Conservation (phyloP, 352 stramenopile species). For the Phytophthora sp. region DNA sequence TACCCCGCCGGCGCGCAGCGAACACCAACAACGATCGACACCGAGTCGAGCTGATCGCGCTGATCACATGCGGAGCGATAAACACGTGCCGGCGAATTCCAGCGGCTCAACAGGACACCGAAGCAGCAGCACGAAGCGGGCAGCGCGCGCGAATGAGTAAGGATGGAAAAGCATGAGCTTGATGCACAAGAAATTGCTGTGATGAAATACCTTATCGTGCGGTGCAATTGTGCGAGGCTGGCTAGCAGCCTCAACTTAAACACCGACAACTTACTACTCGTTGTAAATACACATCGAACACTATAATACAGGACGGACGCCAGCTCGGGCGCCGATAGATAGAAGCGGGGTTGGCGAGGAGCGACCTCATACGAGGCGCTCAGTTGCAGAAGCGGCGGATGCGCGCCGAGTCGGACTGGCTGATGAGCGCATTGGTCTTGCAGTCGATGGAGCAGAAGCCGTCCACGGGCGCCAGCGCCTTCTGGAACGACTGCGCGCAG, state of each 20-base stretch:
- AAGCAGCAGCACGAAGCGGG: background rate
- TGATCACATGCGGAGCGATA: conserved; percentile 5
- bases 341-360: conserved; percentile 13
- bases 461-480: conserved; percentile 59
- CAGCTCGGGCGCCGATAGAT: conserved; percentile 38
- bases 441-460: conserved; percentile 89
- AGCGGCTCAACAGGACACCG: too few relatives aligned
- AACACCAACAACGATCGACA: conserved; percentile 9
- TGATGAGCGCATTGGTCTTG: conserved; percentile 86
- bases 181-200: background rate
- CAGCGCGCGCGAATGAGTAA: background rate
- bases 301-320: conserved; percentile 38
- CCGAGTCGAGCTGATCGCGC: conserved; percentile 5
- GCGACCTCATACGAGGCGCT: background rate
- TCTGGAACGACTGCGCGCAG: conserved; percentile 77
- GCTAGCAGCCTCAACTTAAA: conserved; percentile 2
- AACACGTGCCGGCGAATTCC: background rate
- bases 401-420: conserved; percentile 68
- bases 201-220: conserved; percentile 35
- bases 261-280: conserved; percentile 31
- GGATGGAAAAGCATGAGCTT: background rate
- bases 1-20: background rate
- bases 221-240: conserved; percentile 26
- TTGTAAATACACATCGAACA: conserved; percentile 40
- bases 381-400: conserved; percentile 62